Evolutionary conservation across 495 filamentous ascomycete species (phyloP).

Genomic region (Neurospora terricola): DNA sequence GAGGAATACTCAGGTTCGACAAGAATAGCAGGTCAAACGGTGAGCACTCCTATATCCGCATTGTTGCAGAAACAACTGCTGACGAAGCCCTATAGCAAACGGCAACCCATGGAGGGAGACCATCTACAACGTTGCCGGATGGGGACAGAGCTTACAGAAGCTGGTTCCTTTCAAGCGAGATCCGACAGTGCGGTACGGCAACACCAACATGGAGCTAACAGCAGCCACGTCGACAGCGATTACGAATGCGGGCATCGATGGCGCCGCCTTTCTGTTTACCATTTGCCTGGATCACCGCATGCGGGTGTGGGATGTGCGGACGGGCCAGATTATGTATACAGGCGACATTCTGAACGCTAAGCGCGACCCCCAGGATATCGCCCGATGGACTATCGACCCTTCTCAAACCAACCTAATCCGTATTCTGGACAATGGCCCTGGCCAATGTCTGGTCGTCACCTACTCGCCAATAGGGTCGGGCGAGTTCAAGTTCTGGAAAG

Average conservation of each 20-base stretch:
- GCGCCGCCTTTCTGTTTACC: constrained; percentile 58
- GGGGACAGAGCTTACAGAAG: constrained; percentile 62
- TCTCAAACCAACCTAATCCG: constrained; percentile 58
- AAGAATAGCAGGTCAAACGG: constrained; percentile 50
- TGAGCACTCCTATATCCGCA: constrained; percentile 24
- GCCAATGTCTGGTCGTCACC: constrained; percentile 65
- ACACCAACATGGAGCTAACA: constrained; percentile 55
- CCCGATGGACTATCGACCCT: constrained; percentile 68
- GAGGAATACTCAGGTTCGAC: constrained; percentile 64
- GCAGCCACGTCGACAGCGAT: constrained; percentile 49
- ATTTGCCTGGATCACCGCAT: constrained; percentile 79
- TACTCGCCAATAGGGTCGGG: constrained; percentile 80
- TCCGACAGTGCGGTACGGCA: constrained; percentile 54
- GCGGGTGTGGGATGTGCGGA: constrained; percentile 73
- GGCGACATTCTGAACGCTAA: constrained; percentile 55
- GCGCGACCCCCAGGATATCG: constrained; percentile 44
- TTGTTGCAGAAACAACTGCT: background rate
- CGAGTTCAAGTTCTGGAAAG: constrained; percentile 92
- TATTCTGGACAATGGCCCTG: constrained; percentile 54
- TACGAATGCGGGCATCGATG: constrained; percentile 35
- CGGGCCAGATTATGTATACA: constrained; percentile 59
- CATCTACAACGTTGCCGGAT: constrained; percentile 68
- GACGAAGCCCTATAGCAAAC: constrained; percentile 26
- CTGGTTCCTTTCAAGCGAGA: constrained; percentile 60
- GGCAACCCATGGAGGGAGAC: constrained; percentile 60